Evolutionary conservation across 2,329 filamentous ascomycete genomes (phyloP).

Genomic region (Fusarium sulawesiense): DNA sequence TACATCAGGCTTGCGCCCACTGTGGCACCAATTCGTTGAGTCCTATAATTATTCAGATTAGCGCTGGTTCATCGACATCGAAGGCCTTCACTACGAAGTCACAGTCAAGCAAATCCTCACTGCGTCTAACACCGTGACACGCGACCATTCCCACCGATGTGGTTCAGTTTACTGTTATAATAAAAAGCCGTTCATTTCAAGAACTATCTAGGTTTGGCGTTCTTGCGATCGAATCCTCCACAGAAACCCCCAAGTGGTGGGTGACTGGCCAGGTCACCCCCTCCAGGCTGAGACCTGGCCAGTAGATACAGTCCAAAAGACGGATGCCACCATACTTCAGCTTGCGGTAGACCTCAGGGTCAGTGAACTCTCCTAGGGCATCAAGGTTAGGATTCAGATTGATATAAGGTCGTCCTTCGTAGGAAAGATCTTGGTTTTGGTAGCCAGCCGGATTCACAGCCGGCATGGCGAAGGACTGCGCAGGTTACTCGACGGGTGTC

Average conservation of each 20-base stretch:
- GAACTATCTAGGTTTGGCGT: too few relatives aligned
- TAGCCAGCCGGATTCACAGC: background rate
- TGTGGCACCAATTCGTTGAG: constrained; percentile 27
- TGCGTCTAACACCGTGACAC: background rate
- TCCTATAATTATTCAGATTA: rapidly evolving
- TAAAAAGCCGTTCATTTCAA: background rate
- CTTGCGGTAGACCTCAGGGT: background rate
- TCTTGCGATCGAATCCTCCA: background rate
- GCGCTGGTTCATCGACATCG: background rate
- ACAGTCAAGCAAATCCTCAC: background rate
- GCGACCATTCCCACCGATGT: background rate
- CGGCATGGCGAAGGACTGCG: background rate
- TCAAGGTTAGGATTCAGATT: background rate
- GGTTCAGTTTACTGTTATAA: background rate
- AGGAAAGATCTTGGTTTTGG: background rate
- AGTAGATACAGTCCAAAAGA: background rate
- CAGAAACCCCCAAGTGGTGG: background rate
- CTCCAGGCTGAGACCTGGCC: background rate
- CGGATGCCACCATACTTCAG: background rate
- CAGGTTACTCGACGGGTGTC: too few relatives aligned
- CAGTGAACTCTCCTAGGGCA: background rate
- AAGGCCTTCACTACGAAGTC: background rate
- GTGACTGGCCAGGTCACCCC: background rate
- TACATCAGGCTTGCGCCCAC: constrained; percentile 38
- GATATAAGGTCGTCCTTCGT: background rate